Base-by-base conservation (phyloP, 805 yeast genomes). In the Metschnikowia anglica region DNA sequence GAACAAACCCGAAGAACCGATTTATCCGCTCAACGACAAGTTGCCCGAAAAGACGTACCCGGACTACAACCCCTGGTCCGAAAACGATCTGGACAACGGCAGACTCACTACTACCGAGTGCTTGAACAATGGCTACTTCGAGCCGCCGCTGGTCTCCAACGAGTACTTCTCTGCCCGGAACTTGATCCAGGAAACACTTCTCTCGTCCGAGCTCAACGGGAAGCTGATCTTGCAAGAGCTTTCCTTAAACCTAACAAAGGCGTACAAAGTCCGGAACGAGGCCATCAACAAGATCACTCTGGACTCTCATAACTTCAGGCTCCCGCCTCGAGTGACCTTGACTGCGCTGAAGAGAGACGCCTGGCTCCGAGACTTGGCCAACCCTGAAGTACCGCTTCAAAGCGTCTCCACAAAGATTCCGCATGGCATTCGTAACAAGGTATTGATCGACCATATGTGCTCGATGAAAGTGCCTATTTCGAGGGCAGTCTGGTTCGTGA, bases 401-500 rank as follows among this genome's bases (percentile, higher is more conserved):
- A 78, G 77, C 46, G 74, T 90, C 3, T 76, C 93, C 2, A 73
- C 86, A 41, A 86, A 89, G 15, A 77, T 91, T 6, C 98, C 99
- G 0, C 97, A 91, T 60, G 97, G 97, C 0, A 77, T 90, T 17
- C 72, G 90, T 50, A 85, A 87, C 58, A 79, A 80, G 51, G 73
- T 76, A 1, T 68, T 91, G 15, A 59, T 91, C 3, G 97, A 89
- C 49, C 86, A 83, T 47, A 76, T 95, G 49, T 75, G 84, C 46
- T 56, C 66, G 18, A 81, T 83, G 55, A 66, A 68, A 25, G 81
- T 91, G 0, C 97, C 98, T 0, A 66, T 85, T 2, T 59, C 76
- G n/a, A 70, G 97, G 46, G 96, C 97, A 0, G 62, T 91, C 2
- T 91, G 99, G 99, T 76, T 93, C 46, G 85, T 91, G 3, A 80